Evolutionary conservation across 148 eudicot species (phyloP), one percentile per base, ranked within the genome.

Genomic region (Amaranthus palmeri): DNA sequence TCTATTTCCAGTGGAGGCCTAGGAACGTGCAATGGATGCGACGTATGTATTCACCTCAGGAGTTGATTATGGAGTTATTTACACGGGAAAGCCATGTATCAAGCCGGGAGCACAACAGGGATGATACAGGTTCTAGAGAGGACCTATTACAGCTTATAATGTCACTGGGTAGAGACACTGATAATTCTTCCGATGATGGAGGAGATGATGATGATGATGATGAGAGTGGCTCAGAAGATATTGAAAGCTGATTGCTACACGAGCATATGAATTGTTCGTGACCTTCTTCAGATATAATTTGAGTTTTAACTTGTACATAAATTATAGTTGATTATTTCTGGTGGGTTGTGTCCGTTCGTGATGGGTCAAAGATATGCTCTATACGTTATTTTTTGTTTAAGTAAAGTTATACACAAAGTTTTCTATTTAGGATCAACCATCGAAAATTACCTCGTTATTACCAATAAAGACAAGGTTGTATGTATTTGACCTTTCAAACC

Each of bases 1-100:
- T 83, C 75, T 83, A 76, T 85, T 83, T 89, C 78, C 85, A 87
- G 92, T 56, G 75, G 72, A 86, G 86, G 72, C 87, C 87, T 13
- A 79, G 77, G 78, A 42, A 75, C 68, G 79, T 78, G 85, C 79
- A 77, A 68, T 85, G 88, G 92, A 84, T 81, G 84, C 78, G 73
- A 67, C 36, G 36, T 25, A 68, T 83, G 81, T 63, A 72, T 44
- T 83, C 92, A 61, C 86, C 97, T 12, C 82, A 82, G 71, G 92
- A 89, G 73, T 67, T 87, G 77, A 72, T 87, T 76, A 43, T 85
- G 78, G 88, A 87, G 62, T 79, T 91, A 42, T 48, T 87, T 70
- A 75, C 97, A 4, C 68, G 80, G 74, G 83, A 73, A 72, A 84
- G 75, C 65, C 71, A 71, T 15, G 41, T 70, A 65, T 65, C 83